Conservation (phyloP, 2,329 filamentous ascomycete species). For the Xylariaceae sp. region DNA sequence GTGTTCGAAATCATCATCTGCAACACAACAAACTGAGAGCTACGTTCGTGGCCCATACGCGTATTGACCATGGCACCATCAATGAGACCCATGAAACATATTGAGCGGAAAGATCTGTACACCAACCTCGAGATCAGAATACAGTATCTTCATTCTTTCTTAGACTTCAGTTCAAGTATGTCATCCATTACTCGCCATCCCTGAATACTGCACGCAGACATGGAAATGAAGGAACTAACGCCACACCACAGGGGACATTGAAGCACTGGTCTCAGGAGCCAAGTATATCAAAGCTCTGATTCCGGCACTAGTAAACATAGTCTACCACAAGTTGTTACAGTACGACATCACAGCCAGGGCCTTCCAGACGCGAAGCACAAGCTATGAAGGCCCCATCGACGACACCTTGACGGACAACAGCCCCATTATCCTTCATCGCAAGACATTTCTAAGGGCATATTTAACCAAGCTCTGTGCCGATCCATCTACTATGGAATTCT, state of each 20-base stretch:
- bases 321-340: slow-evolving; percentile 76
- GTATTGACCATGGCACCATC: slow-evolving; percentile 20
- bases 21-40: not conserved
- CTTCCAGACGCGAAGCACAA: slow-evolving; percentile 62
- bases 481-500: slow-evolving; percentile 72
- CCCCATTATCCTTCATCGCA: slow-evolving; percentile 72
- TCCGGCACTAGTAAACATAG: slow-evolving; percentile 78
- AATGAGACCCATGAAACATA: slow-evolving; percentile 48
- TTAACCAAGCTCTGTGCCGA: slow-evolving; percentile 72
- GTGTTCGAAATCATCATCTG: not conserved
- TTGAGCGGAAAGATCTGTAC: slow-evolving; percentile 70
- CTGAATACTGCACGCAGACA: not conserved
- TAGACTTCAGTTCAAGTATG: slow-evolving; percentile 71
- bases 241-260: slow-evolving; percentile 59
- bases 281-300: slow-evolving; percentile 82
- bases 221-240: slow-evolving; percentile 10
- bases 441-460: slow-evolving; percentile 76
- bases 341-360: slow-evolving; percentile 81
- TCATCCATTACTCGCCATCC: not conserved
- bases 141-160: slow-evolving; percentile 70
- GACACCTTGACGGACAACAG: slow-evolving; percentile 63
- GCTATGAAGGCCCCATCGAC: slow-evolving; percentile 66
- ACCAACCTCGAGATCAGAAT: slow-evolving; percentile 67
- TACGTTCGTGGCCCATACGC: not conserved
- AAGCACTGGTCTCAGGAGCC: slow-evolving; percentile 64